Conservation (phyloP, 2,329 filamentous ascomycete genomes). For the Hirsutella rhossiliensis region DNA sequence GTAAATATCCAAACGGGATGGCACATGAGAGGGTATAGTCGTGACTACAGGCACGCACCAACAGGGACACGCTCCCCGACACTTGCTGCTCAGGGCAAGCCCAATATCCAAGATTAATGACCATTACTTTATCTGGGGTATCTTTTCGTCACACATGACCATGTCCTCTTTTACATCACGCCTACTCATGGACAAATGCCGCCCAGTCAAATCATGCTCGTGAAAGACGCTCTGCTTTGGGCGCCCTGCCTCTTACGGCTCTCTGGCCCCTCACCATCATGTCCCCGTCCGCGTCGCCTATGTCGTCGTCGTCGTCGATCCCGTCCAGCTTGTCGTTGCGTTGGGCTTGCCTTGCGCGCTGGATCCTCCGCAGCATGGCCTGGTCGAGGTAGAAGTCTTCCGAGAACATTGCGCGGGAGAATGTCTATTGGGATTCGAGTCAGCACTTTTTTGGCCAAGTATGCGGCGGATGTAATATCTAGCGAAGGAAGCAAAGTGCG, state of each 20-base stretch:
- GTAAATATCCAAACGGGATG: no score
- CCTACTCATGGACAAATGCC: not conserved
- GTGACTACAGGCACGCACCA: no score
- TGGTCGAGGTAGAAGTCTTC: constrained; percentile 45
- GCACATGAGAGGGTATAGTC: no score
- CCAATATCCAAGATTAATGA: not conserved
- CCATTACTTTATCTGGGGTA: constrained; percentile 1
- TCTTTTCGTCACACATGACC: constrained; percentile 1
- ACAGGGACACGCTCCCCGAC: not conserved
- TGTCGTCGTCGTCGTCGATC: constrained; percentile 17
- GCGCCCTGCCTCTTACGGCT: constrained; percentile 5
- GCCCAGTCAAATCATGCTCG: not conserved
- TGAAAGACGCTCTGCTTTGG: constrained; percentile 11
- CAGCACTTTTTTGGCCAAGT: not conserved
- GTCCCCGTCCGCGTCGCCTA: constrained; percentile 9
- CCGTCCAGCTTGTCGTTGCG: constrained; percentile 29
- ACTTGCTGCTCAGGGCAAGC: not conserved
- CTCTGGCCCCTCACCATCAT: constrained; percentile 13
- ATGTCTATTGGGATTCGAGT: constrained; percentile 22
- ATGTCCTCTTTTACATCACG: not conserved
- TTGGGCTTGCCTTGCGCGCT: constrained; percentile 35
- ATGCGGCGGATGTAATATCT: not conserved
- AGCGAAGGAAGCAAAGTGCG: no score
- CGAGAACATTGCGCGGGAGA: constrained; percentile 24
- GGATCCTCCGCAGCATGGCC: constrained; percentile 44